A percentile compares a stretch with the other conserved stretches of the same genome.
phyloP scores from a whole-genome alignment of 2,329 filamentous ascomycete genomes.

The Aspergillus sp. region DNA sequence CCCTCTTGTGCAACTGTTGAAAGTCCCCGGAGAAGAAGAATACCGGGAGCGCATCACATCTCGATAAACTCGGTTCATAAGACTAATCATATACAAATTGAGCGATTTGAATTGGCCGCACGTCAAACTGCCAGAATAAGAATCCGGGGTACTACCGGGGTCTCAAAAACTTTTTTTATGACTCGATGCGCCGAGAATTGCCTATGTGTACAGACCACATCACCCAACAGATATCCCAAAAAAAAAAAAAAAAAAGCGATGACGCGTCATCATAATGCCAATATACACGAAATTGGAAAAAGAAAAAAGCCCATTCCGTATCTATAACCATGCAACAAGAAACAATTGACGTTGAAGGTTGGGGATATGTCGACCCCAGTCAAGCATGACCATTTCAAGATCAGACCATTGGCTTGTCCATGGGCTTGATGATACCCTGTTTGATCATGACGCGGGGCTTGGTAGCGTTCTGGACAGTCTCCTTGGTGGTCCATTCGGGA shows the following conservation, averaged over 20 bases:
- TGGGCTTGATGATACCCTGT: conserved; percentile 80
- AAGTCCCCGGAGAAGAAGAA: no score
- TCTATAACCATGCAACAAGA: neutral
- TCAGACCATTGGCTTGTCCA: conserved; percentile 66
- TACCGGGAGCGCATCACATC: no score
- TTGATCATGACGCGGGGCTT: conserved; percentile 88
- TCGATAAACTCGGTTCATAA: no score
- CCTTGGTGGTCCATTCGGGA: conserved; percentile 94
- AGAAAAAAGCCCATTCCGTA: neutral
- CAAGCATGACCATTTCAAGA: neutral
- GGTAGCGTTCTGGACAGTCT: conserved; percentile 80
- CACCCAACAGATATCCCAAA: neutral
- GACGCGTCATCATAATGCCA: neutral
- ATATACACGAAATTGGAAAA: no score
- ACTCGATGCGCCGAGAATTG: neutral
- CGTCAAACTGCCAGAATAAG: neutral
- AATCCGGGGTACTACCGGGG: neutral
- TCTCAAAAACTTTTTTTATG: neutral
- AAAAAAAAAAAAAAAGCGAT: neutral
- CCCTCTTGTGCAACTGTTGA: no score
- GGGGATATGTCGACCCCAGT: no score
- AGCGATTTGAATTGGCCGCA: no score
- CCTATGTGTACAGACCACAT: neutral
- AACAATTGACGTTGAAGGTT: neutral
- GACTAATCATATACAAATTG: no score